Evolutionary conservation across 768 basidiomycete species (phyloP).

Genomic region (Solioccasus polychromus): DNA sequence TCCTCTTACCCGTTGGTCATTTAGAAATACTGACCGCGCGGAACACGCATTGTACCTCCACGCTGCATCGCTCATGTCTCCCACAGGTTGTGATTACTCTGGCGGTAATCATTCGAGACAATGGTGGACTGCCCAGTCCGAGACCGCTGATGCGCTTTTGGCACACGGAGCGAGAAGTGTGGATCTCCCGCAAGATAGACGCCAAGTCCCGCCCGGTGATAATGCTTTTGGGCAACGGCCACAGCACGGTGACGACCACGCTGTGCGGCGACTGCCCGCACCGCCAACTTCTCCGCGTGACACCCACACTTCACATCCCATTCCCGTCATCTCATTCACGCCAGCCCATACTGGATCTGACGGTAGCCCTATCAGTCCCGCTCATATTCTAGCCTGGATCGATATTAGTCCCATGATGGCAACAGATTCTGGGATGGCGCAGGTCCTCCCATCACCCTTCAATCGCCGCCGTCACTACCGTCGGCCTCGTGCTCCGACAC

Average conservation of each 20-base stretch:
- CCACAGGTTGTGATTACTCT: not conserved
- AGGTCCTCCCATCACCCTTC: not conserved
- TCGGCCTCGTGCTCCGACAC: not conserved
- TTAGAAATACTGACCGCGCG: slow-evolving; percentile 5
- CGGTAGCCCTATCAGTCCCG: not conserved
- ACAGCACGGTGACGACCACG: slow-evolving; percentile 9
- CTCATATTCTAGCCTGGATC: not conserved
- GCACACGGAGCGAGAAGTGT: not conserved
- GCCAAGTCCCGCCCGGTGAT: slow-evolving; percentile 14
- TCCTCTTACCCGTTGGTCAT: not conserved
- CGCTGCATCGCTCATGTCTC: not conserved
- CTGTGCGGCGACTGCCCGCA: slow-evolving; percentile 18
- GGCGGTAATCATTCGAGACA: not conserved
- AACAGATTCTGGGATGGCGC: slow-evolving; percentile 5
- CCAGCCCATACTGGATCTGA: not conserved
- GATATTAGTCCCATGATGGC: not conserved
- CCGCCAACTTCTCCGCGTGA: not conserved
- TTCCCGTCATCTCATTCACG: not conserved
- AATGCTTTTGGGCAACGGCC: not conserved
- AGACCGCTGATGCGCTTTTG: not conserved
- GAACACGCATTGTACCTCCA: not conserved
- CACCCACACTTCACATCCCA: not conserved
- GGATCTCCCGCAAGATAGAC: not conserved
- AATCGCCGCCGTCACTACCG: slow-evolving; percentile 1
- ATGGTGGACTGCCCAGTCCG: not conserved